Base-by-base conservation (phyloP, 2,329 filamentous ascomycete species). In the Colletotrichum australisinense region DNA sequence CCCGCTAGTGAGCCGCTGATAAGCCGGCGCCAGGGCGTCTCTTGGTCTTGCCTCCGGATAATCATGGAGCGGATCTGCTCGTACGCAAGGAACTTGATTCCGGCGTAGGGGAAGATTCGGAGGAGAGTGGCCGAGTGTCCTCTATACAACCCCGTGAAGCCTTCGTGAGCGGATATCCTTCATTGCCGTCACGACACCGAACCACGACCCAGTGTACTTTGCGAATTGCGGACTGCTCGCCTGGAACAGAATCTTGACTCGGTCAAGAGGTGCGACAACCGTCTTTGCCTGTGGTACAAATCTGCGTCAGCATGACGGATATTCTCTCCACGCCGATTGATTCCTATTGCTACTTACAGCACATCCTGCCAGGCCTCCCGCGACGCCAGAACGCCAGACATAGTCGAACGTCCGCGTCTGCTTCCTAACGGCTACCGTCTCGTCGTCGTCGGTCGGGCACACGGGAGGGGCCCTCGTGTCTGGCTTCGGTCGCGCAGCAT, bases 231-330 rank as follows among this genome's bases (percentile, higher is more conserved):
- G 97, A 79, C 97, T 98, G 79, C 93, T 95, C 65, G 97, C 93
- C 83, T 99, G 97, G 85, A 99, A 98, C 55, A 99, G 93, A 80
- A 99, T 99, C 85, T 99, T 99, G 79, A 99, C 97, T 76, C 97
- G 93, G 84, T 99, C 97, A 76, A 99, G 93, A 28, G 97, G 97
- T 28, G 95, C 97, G 49, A 99, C 97, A 7, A 97, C 88, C 0
- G 96, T 98, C 88, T 99, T 99, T 74, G 94, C 97, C 95, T 98
- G 78, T 64, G 74, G 69, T 64, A 53, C 57, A 24, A n/a, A 42
- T 52, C 8, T 30, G 38, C 14, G 57, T 66, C 32, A 64, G 65
- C 42, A 9, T 53, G 28, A 71, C 38, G 64, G 11, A 19, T 6
- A 2, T 24, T 22, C 2, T 74, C 42, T 42, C 11, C 49, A 32